These are phyloP conservation scores for Talaromyces thailandensis DNA, from an alignment of 495 filamentous ascomycete genomes.

Conservation along the genomic window DNA sequence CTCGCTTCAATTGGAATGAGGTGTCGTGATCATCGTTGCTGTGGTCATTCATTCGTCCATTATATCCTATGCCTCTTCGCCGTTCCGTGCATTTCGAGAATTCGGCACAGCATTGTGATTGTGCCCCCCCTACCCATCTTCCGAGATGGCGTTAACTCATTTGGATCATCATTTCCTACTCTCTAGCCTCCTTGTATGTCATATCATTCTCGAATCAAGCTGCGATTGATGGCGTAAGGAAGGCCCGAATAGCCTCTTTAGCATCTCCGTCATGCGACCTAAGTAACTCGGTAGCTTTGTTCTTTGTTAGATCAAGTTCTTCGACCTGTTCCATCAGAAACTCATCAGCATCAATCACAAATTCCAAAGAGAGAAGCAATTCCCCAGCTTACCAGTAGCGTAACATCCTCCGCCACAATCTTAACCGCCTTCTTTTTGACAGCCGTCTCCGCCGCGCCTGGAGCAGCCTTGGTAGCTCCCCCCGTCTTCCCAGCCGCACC, in stretches of 20 bases:
- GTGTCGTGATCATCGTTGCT: not conserved
- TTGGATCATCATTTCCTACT: not conserved
- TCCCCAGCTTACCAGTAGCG: conserved; percentile 44
- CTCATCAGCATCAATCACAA: not conserved
- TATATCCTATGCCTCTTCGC: not conserved
- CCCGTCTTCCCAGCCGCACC: conserved; percentile 14
- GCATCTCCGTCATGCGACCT: conserved; percentile 72
- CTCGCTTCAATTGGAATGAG: not conserved
- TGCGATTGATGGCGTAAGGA: conserved; percentile 33
- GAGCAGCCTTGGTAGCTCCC: conserved; percentile 17
- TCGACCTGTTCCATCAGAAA: conserved; percentile 46
- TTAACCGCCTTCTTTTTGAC: conserved; percentile 50
- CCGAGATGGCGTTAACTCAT: too few relatives aligned
- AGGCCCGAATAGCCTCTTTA: conserved; percentile 59
- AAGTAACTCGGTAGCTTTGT: conserved; percentile 76
- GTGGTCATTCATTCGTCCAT: not conserved
- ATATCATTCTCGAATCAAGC: not conserved
- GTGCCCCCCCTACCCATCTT: too few relatives aligned
- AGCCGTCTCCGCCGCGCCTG: conserved; percentile 21
- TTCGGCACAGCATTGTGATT: too few relatives aligned
- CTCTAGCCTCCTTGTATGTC: not conserved
- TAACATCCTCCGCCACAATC: conserved; percentile 57
- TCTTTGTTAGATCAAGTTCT: conserved; percentile 68
- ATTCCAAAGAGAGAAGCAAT: not conserved
- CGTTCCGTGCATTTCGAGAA: too few relatives aligned